phyloP scores from a whole-genome alignment of 768 basidiomycete species.

The Leccinum subtestaceum region DNA sequence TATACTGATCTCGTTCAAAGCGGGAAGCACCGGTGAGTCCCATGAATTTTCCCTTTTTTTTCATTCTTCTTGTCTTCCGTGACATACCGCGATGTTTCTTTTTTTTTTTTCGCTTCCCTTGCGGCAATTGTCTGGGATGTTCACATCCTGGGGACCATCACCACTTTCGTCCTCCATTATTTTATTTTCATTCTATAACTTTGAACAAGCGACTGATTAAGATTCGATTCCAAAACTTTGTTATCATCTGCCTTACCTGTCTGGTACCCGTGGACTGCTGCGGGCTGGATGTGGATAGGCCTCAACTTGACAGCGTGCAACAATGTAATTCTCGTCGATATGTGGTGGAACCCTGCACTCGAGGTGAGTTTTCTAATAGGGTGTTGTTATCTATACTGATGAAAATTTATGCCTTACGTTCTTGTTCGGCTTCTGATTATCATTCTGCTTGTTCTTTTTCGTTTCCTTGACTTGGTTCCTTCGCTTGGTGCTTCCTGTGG shows the following conservation, averaged over 20 bases:
- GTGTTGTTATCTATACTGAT: conserved; percentile 10
- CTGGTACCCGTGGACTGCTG: not conserved
- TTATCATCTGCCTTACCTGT: not conserved
- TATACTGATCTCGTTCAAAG: conserved; percentile 95
- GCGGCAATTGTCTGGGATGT: not conserved
- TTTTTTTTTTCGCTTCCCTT: not conserved
- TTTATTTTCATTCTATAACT: not conserved
- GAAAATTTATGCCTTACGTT: not conserved
- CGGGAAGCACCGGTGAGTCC: conserved; percentile 80
- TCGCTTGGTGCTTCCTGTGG: not conserved
- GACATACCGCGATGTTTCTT: not conserved
- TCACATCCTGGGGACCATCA: not conserved
- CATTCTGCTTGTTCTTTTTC: not conserved
- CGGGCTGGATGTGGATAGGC: conserved; percentile 40
- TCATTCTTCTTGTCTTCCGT: not conserved
- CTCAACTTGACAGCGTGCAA: conserved; percentile 92
- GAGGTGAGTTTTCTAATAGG: conserved; percentile 47
- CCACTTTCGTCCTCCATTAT: not conserved
- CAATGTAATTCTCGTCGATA: conserved; percentile 88
- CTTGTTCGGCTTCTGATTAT: not conserved
- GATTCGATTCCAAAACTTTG: conserved; percentile 1
- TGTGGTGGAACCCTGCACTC: conserved; percentile 94
- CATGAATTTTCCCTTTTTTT: not conserved
- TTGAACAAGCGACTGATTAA: conserved; percentile 13
- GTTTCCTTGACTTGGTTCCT: not conserved